Evolutionary conservation across 1,284 basidiomycete genomes (phyloP).

Genomic region (Pseudozyma pruni): DNA sequence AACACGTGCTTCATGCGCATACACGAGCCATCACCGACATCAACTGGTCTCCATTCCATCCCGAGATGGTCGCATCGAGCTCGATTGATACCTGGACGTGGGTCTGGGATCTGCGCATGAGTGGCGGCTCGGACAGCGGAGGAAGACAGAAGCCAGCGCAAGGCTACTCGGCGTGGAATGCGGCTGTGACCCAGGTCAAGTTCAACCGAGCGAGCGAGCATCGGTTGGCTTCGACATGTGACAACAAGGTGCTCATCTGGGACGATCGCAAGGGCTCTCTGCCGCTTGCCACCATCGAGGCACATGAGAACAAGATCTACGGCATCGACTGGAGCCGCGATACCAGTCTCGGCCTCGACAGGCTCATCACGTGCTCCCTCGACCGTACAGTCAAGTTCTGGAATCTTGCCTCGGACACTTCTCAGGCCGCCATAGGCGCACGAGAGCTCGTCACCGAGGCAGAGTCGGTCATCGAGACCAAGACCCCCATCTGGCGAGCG

Average conservation of each 20-base stretch:
- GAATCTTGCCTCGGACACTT: conserved; percentile 50
- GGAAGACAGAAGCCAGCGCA: conserved; percentile 54
- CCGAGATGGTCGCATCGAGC: conserved; percentile 63
- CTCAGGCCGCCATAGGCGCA: conserved; percentile 55
- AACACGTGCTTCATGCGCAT: conserved; percentile 62
- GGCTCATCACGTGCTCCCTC: conserved; percentile 65
- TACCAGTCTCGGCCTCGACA: conserved; percentile 54
- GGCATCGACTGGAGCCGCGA: conserved; percentile 66
- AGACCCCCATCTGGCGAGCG: conserved; percentile 93
- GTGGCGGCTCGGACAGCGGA: conserved; percentile 20
- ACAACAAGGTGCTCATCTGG: conserved; percentile 66
- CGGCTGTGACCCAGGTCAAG: conserved; percentile 66
- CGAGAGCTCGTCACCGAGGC: conserved; percentile 62
- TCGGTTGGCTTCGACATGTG: conserved; percentile 56
- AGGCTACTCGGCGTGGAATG: conserved; percentile 66
- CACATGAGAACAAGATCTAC: conserved; percentile 65
- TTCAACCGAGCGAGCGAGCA: conserved; percentile 55
- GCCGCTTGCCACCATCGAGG: conserved; percentile 57
- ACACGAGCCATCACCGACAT: conserved; percentile 66
- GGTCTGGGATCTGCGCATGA: conserved; percentile 65
- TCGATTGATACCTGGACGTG: conserved; percentile 67
- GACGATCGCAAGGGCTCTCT: conserved; percentile 63
- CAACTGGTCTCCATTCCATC: conserved; percentile 66
- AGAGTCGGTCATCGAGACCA: conserved; percentile 75
- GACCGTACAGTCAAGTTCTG: conserved; percentile 66